Evolutionary conservation across 805 yeast genomes (phyloP), one percentile per base, ranked within the genome.

Genomic region (Hagleromyces aurorensis): DNA sequence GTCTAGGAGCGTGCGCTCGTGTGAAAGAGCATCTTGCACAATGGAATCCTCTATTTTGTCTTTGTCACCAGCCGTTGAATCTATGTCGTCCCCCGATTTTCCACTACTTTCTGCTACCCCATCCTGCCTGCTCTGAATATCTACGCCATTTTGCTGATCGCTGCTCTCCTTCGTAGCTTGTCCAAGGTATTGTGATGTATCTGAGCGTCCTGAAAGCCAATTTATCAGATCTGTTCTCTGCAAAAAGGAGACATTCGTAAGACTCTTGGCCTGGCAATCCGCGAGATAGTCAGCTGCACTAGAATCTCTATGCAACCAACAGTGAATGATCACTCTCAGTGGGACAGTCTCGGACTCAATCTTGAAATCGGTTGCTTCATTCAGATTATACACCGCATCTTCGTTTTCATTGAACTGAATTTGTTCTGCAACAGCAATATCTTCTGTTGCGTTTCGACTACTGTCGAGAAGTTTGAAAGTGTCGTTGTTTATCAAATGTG

Each of bases 191-290:
- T 73, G 70, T 39, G 83, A 75, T 14, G 68, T 64, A 21, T 67
- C 73, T 3, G 75, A 63, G 13, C 72, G 65, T 3, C 95, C 95
- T 36, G 69, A 70, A 29, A 89, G 66, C 86, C 91, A 87, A 17
- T 83, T 70, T 32, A 79, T 67, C 37, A 89, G 67, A 50, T 89
- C 95, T 6, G 85, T 77, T 57, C 93, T 76, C 46, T 85, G 94
- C 51, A 83, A 58, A 50, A 89, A 87, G 34, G 83, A 75, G 50
- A 89, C 70, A 39, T 83, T 83, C 3, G 74, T 65, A 19, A 89
- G 67, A 3, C 71, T 67, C 21, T 69, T 61, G 28, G 67, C 69
- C 45, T 74, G 78, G 40, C 95, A 83, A 21, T 72, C 76, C 7
- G 75, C 69, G 36, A 85, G 70, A 52, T 89, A 87, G 32, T 84